Percentiles rank a stretch among this genome's conserved stretches.
These are phyloP conservation scores for Taxawa tesnikishii DNA, from an alignment of 2,329 filamentous ascomycete genomes.

Conservation along the genomic window DNA sequence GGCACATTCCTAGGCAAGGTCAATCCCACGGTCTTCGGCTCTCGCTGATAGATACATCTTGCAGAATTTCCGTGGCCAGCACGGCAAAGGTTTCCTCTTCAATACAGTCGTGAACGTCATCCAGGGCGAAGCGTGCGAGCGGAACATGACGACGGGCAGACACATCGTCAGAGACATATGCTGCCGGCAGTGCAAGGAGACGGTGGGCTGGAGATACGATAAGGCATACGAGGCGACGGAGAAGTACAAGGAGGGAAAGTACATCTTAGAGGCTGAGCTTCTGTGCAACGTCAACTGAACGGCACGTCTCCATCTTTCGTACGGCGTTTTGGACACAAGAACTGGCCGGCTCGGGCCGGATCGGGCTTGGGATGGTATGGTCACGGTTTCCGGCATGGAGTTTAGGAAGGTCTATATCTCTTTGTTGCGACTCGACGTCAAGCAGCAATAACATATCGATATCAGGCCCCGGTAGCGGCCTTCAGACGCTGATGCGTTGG, in stretches of 20 bases:
- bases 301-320: too few relatives aligned
- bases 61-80: constrained; percentile 95
- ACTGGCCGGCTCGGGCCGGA: too few relatives aligned
- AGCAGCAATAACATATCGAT: too few relatives aligned
- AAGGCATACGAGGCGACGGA: constrained; percentile 85
- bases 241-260: constrained; percentile 99
- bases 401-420: too few relatives aligned
- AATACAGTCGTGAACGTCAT: constrained; percentile 86
- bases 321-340: constrained; percentile 1
- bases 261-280: constrained; percentile 85
- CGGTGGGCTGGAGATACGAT: constrained; percentile 98
- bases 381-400: too few relatives aligned
- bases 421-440: too few relatives aligned
- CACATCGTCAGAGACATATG: constrained; percentile 90
- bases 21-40: too few relatives aligned
- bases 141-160: constrained; percentile 93
- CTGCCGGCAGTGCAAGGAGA: constrained; percentile 82
- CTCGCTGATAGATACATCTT: not conserved
- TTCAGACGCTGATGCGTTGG: too few relatives aligned
- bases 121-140: constrained; percentile 72
- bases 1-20: constrained; percentile 25
- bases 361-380: too few relatives aligned
- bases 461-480: too few relatives aligned
- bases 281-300: constrained; percentile 60
- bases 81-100: constrained; percentile 97